phyloP scores from a whole-genome alignment of 2,329 filamentous ascomycete genomes.

The Cladosporium sp. region DNA sequence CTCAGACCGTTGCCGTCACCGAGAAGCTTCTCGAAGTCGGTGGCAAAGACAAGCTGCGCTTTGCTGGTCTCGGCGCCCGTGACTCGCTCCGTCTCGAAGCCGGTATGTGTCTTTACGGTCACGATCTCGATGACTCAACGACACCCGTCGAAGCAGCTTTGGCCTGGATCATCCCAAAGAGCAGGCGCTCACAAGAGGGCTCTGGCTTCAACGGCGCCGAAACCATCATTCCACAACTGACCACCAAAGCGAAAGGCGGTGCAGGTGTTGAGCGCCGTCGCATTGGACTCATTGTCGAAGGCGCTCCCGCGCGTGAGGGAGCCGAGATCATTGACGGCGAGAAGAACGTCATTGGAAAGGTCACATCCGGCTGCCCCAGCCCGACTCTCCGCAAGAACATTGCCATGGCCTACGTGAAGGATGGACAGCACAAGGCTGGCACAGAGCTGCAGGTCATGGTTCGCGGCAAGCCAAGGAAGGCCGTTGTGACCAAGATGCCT shows the following conservation, averaged over 20 bases:
- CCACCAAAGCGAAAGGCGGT: conserved; percentile 70
- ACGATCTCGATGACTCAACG: conserved; percentile 81
- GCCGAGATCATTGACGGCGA: conserved; percentile 70
- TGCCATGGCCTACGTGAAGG: conserved; percentile 88
- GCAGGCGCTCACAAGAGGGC: conserved; percentile 58
- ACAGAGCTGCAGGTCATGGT: conserved; percentile 79
- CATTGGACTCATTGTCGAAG: conserved; percentile 78
- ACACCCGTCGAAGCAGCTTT: conserved; percentile 68
- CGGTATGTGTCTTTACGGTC: conserved; percentile 99
- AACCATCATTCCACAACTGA: conserved; percentile 74
- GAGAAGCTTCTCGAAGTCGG: conserved; percentile 66
- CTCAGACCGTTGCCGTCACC: conserved; percentile 65
- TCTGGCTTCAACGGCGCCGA: conserved; percentile 85
- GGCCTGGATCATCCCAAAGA: conserved; percentile 82
- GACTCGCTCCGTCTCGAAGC: conserved; percentile 93
- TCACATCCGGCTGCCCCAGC: conserved; percentile 89
- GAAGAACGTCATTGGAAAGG: conserved; percentile 68
- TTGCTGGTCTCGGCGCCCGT: conserved; percentile 85
- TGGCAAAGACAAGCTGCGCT: conserved; percentile 63
- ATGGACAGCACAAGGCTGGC: conserved; percentile 78
- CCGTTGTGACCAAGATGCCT: conserved; percentile 81
- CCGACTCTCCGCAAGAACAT: conserved; percentile 87
- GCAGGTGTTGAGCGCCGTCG: conserved; percentile 69
- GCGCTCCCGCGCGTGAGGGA: conserved; percentile 86
- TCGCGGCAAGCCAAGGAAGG: conserved; percentile 72